Evolutionary conservation across 768 basidiomycete species (phyloP), one percentile per base, ranked within the genome.

Genomic region (Suillus americanus): DNA sequence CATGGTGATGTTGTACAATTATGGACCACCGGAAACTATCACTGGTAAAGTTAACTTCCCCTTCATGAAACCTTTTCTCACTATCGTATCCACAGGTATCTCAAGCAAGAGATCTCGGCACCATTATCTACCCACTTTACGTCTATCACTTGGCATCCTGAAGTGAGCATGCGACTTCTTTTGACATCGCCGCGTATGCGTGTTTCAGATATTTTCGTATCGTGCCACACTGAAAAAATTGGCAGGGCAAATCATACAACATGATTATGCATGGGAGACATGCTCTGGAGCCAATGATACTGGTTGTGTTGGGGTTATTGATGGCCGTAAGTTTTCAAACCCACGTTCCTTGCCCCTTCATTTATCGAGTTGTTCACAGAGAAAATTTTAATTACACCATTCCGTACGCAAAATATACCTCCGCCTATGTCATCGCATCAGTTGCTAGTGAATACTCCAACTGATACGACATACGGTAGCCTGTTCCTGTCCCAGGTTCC

Each of bases 11-110:
- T 73, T 89, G 94, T 99, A 20, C 97, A 99, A 78, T 79, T 99
- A 0, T 99, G 95, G 95, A 91, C 94, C 1, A 93, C 84, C 8
- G 89, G 92, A 37, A 99, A 99, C 73, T 99, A 97, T 75, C 90
- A 98, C 72, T 99, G 97, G 94, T 91, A 68, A 30, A 73, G 70
- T 33, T 37, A 13, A 23, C 3, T 23, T 7, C 35, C 41, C 2
- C 8, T 63, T 43, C 4, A 55, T 38, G 16, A 12, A 41, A 13
- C 60, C 14, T n/a, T 62, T 60, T 50, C 40, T 61, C 53, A 55
- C n/a, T 14, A 23, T 35, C 41, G 54, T 54, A 35, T 55, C 43
- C 48, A 18, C 64, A 93, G 91, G 91, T 97, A 98, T 78, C 84
- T 98, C 64, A 98, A 98, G 77, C 94, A 97, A 73, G 94, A 96